Evolutionary conservation across 441 rosid species (phyloP).

Genomic region (Populus hybrid): DNA sequence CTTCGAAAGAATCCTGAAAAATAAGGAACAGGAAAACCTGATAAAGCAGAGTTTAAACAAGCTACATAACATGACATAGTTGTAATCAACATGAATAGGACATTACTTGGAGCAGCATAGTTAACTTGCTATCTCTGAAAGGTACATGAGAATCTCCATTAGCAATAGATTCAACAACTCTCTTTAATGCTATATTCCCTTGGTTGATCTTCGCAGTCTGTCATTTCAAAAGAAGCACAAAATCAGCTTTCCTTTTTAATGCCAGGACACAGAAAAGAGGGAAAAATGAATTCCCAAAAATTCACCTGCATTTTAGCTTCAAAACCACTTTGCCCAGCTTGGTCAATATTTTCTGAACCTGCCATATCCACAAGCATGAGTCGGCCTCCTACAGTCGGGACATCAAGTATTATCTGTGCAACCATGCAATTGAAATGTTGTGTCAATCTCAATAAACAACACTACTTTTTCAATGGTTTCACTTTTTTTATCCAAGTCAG

Average conservation of each 20-base stretch:
- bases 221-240: constrained; percentile 22
- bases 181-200: constrained; percentile 87
- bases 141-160: constrained; percentile 99
- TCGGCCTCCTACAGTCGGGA: constrained; percentile 93
- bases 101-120: constrained; percentile 90
- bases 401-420: constrained; percentile 84
- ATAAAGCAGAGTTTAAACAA: not conserved
- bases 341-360: constrained; percentile 96
- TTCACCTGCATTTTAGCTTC: constrained; percentile 98
- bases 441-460: not conserved
- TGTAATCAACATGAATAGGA: constrained; percentile 8
- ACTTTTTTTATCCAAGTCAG: not conserved
- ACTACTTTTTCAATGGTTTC: not conserved
- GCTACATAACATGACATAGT: not conserved
- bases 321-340: constrained; percentile 87
- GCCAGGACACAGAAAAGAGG: not conserved
- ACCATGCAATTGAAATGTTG: not conserved
- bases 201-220: constrained; percentile 97
- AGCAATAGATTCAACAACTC: constrained; percentile 97
- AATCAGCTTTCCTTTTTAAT: constrained; percentile 8
- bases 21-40: not conserved
- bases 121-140: constrained; percentile 93
- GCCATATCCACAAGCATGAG: constrained; percentile 99
- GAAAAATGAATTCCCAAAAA: not conserved
- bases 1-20: constrained; percentile 93